Evolutionary conservation across 2,329 filamentous ascomycete species (phyloP).

Genomic region (Apiospora phragmitis): DNA sequence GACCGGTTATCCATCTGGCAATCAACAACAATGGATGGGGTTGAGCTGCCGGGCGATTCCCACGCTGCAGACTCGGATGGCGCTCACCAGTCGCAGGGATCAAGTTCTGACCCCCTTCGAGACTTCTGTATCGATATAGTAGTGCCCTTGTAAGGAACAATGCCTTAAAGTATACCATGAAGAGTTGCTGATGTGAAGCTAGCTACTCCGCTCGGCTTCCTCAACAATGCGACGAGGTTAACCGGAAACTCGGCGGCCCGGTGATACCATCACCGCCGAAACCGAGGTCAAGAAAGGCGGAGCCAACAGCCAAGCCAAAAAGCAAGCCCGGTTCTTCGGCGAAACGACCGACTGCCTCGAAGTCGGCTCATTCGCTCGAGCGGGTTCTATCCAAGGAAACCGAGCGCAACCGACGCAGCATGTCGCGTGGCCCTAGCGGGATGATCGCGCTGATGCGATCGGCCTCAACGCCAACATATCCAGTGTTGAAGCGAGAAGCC

Average conservation of each 20-base stretch:
- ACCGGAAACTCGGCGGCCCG: conserved; percentile 75
- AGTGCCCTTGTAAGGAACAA: conserved; percentile 66
- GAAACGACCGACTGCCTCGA: conserved; percentile 46
- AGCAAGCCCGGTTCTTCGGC: conserved; percentile 53
- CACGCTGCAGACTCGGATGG: conserved; percentile 38
- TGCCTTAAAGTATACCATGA: not conserved
- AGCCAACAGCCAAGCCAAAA: conserved; percentile 42
- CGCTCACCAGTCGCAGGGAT: conserved; percentile 37
- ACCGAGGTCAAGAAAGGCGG: conserved; percentile 48
- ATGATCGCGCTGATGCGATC: conserved; percentile 67
- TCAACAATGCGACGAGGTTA: conserved; percentile 68
- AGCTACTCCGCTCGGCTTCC: conserved; percentile 77
- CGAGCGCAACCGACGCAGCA: conserved; percentile 56
- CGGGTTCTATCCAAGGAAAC: conserved; percentile 57
- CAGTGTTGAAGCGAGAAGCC: conserved; percentile 66
- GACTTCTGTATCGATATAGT: conserved; percentile 82
- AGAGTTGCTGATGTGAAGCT: conserved; percentile 33
- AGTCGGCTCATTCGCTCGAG: conserved; percentile 55
- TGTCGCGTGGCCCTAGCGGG: conserved; percentile 57
- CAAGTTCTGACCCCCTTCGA: conserved; percentile 62
- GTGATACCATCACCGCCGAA: conserved; percentile 57
- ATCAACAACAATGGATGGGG: conserved; percentile 66
- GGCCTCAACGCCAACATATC: conserved; percentile 61
- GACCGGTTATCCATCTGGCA: conserved; percentile 85
- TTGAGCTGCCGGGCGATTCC: conserved; percentile 50